Percentiles rank a stretch among this genome's conserved stretches.
These are phyloP conservation scores for Ettlia oleoabundans DNA, from an alignment of 139 green algal species.

Conservation along the genomic window DNA sequence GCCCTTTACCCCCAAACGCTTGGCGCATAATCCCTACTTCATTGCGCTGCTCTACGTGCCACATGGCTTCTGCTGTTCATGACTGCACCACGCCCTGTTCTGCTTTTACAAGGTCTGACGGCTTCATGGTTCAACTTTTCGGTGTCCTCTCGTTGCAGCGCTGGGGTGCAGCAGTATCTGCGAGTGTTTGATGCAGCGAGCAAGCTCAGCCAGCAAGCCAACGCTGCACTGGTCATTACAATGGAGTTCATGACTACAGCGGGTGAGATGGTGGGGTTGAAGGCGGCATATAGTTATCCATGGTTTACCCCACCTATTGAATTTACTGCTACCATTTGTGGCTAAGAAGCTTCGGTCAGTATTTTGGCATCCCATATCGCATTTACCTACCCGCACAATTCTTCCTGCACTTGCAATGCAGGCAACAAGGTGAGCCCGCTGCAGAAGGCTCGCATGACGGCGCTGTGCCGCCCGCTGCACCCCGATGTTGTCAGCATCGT, in stretches of 20 bases:
- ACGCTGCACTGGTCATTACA: not conserved
- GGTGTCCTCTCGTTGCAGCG: not conserved
- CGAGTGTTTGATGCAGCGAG: not conserved
- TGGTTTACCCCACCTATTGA: too few relatives aligned
- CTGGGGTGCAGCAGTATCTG: constrained; percentile 7
- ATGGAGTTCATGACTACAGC: not conserved
- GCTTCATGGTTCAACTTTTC: too few relatives aligned
- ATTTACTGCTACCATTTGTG: too few relatives aligned
- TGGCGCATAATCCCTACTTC: too few relatives aligned
- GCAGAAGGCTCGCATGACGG: constrained; percentile 1
- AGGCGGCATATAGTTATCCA: too few relatives aligned
- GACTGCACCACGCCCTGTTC: not conserved
- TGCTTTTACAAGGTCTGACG: not conserved
- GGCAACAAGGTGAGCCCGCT: not conserved
- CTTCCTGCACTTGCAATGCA: not conserved
- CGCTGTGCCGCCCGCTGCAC: not conserved
- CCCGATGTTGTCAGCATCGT: not conserved
- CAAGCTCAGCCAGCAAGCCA: constrained; percentile 1
- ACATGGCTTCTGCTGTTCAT: too few relatives aligned
- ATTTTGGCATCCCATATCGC: too few relatives aligned
- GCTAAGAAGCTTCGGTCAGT: too few relatives aligned
- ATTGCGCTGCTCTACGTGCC: too few relatives aligned
- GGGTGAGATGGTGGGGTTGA: not conserved
- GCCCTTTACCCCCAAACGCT: too few relatives aligned
- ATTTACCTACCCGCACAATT: too few relatives aligned